Evolutionary conservation across 768 basidiomycete species (phyloP).

Genomic region (Leucocoprinus sp.): DNA sequence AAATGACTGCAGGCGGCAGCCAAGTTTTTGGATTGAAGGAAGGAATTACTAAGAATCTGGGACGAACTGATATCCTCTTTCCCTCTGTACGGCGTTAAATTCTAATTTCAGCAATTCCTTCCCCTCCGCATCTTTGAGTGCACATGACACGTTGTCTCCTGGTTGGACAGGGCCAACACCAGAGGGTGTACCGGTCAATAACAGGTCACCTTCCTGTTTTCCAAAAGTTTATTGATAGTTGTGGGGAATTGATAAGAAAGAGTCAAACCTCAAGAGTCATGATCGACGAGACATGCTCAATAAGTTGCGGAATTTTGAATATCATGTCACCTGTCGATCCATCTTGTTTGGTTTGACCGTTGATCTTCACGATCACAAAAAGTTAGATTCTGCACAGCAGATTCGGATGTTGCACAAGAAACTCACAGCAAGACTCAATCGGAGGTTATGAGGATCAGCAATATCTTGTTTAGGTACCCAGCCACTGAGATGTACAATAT

Average conservation of each 20-base stretch:
- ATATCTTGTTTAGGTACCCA: slow-evolving; percentile 76
- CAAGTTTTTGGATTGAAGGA: neutral
- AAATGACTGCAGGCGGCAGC: no score
- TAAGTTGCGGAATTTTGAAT: slow-evolving; percentile 79
- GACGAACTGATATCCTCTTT: slow-evolving; percentile 49
- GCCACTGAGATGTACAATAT: slow-evolving; percentile 35
- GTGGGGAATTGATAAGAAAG: neutral
- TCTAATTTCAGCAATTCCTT: slow-evolving; percentile 53
- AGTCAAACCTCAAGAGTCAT: slow-evolving; percentile 85
- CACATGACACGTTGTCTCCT: slow-evolving; percentile 76
- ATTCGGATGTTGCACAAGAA: neutral
- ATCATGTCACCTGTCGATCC: slow-evolving; percentile 88
- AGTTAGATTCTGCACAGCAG: neutral
- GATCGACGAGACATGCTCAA: slow-evolving; percentile 89
- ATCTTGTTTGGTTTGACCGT: slow-evolving; percentile 75
- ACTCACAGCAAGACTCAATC: slow-evolving; percentile 64
- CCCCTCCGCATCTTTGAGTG: slow-evolving; percentile 46
- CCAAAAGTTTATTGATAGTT: neutral
- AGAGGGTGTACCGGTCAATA: slow-evolving; percentile 86
- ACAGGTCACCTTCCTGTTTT: slow-evolving; percentile 77
- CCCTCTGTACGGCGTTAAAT: slow-evolving; percentile 57
- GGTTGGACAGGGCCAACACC: slow-evolving; percentile 76
- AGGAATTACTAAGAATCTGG: slow-evolving; percentile 1
- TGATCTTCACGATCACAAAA: slow-evolving; percentile 56
- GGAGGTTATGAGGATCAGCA: slow-evolving; percentile 66